Evolutionary conservation across 1,139 yeast species (phyloP).

Genomic region (Wickerhamomyces sp.): DNA sequence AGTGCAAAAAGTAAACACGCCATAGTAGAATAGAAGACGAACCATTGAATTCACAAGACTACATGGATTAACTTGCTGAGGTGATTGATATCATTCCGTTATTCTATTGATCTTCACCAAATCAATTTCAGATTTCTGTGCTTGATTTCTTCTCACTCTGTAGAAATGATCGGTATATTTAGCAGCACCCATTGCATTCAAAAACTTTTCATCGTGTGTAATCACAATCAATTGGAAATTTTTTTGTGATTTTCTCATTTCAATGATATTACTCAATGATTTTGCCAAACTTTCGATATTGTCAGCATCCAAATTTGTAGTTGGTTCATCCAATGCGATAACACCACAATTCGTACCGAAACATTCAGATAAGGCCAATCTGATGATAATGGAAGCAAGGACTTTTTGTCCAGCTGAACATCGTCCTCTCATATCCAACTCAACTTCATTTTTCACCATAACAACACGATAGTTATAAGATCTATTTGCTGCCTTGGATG

Average conservation of each 20-base stretch:
- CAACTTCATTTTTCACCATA: constrained; percentile 89
- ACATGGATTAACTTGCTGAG: no score
- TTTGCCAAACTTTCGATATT: constrained; percentile 85
- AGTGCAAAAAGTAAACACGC: constrained; percentile 33
- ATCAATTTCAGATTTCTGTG: constrained; percentile 72
- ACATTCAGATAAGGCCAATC: constrained; percentile 92
- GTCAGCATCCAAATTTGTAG: constrained; percentile 88
- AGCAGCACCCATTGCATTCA: constrained; percentile 79
- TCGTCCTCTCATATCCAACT: constrained; percentile 95
- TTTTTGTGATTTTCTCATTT: constrained; percentile 66
- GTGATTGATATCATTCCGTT: constrained; percentile 26
- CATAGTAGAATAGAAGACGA: constrained; percentile 24
- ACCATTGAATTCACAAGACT: neutral
- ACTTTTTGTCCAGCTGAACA: constrained; percentile 99
- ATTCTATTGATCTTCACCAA: constrained; percentile 39
- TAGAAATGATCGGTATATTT: constrained; percentile 88
- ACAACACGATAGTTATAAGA: constrained; percentile 92
- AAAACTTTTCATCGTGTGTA: constrained; percentile 91
- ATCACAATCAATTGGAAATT: constrained; percentile 93
- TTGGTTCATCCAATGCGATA: constrained; percentile 95
- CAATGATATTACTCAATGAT: constrained; percentile 72
- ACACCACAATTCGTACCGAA: constrained; percentile 94
- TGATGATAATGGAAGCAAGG: constrained; percentile 82
- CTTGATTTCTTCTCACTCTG: constrained; percentile 72
- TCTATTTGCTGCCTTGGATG: constrained; percentile 48